These are phyloP conservation scores for Leishmania braziliensis DNA, from an alignment of 208 protist genomes.

Conservation along the genomic window DNA sequence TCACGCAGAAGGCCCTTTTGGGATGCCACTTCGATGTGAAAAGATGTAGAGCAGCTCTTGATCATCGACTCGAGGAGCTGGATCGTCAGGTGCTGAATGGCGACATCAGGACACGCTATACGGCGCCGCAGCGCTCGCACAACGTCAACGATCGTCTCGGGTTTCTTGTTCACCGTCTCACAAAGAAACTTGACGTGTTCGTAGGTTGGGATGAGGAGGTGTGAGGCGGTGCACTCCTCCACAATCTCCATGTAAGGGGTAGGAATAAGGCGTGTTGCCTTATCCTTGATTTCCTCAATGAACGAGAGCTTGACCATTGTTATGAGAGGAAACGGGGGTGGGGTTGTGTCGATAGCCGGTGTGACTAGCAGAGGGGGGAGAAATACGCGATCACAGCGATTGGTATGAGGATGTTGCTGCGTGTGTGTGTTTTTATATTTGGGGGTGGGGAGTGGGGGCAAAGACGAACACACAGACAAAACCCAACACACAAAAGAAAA, in stretches of 20 bases:
- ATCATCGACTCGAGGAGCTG: slow-evolving; percentile 71
- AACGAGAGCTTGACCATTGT: slow-evolving; percentile 79
- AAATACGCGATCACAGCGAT: not conserved
- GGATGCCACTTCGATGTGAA: slow-evolving; percentile 72
- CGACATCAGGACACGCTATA: slow-evolving; percentile 58
- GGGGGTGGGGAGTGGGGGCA: not conserved
- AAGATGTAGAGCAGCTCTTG: slow-evolving; percentile 52
- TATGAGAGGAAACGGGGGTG: too few species aligned
- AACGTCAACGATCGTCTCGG: slow-evolving; percentile 62
- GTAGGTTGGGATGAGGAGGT: slow-evolving; percentile 52
- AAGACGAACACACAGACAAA: not conserved
- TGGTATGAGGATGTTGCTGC: not conserved
- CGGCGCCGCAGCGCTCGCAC: slow-evolving; percentile 80
- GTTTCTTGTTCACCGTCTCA: slow-evolving; percentile 59
- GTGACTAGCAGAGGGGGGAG: not conserved
- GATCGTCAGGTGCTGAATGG: slow-evolving; percentile 75
- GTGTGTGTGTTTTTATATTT: not conserved
- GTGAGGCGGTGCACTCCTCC: slow-evolving; percentile 75
- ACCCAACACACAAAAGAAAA: not conserved
- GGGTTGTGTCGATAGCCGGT: not conserved
- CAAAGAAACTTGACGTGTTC: slow-evolving; percentile 79
- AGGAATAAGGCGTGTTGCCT: slow-evolving; percentile 66
- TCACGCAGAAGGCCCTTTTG: slow-evolving; percentile 84
- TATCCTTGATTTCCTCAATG: slow-evolving; percentile 77
- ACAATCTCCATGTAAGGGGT: slow-evolving; percentile 82